Evolutionary conservation across 352 stramenopile species (phyloP), one percentile per base, ranked within the genome.

Genomic region (Phytophthora macrochlamydospora): DNA sequence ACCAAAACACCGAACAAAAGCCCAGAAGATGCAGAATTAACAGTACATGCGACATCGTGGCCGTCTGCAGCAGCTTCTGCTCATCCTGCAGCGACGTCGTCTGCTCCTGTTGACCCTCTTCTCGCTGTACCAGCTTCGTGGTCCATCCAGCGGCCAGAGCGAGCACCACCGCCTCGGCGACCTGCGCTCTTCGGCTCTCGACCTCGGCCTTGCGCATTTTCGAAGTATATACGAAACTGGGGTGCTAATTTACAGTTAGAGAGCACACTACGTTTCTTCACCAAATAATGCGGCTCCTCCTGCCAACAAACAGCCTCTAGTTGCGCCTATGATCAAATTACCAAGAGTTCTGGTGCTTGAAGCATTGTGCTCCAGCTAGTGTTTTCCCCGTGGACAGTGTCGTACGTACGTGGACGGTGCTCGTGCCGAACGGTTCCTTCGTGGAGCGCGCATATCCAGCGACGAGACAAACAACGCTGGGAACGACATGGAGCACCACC

Each of bases 161-260:
- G 38, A 88, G 63, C 61, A 78, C 71, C 14, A 62, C 42, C 43
- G 71, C 62, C 72, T 88, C 79, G 1, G 64, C 59, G 12, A 71
- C 57, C 53, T 69, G 71, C 33, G 76, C 76, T 12, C 51, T 50
- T 54, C 58, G 58, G 35, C 45, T 51, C 35, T 75, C 57, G 9
- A 29, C 54, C 7, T 29, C 24, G 32, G 50, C 54, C n/a, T 73
- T 76, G 51, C 33, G 44, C 45, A 56, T 35, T 51, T 48, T 54
- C 51, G 18, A 24, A 24, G 18, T 24, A 24, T 43, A 29, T 38
- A 9, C 31, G 14, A 35, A 33, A 46, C 6, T 40, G 35, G 9
- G 6, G 6, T 40, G 6, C 9, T 40, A 40, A 40, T 11, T 40
- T 11, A 40, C 35, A 40, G 35, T 40, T 40, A 40, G 35, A 40